Percentiles rank a stretch among this genome's conserved stretches.
phyloP scores from a whole-genome alignment of 192 early-diverging fungal species.

The Entomortierella chlamydospora region DNA sequence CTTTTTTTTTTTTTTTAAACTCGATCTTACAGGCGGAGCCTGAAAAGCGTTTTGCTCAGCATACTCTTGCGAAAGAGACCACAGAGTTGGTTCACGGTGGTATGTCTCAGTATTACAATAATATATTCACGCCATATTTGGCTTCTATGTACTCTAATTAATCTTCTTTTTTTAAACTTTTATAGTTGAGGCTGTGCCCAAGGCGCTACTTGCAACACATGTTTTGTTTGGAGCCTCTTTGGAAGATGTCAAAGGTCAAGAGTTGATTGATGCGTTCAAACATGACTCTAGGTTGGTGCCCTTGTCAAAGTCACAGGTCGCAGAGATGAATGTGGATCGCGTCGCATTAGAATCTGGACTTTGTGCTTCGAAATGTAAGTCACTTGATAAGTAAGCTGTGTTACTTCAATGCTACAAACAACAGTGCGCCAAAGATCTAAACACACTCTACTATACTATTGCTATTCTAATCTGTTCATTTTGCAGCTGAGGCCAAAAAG shows the following conservation, averaged over 20 bases:
- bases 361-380: slow-evolving; percentile 76
- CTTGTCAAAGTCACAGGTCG: slow-evolving; percentile 54
- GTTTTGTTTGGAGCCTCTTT: slow-evolving; percentile 80
- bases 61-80: slow-evolving; percentile 80
- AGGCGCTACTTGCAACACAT: slow-evolving; percentile 77
- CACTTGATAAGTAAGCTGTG: background rate
- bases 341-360: slow-evolving; percentile 71
- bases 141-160: background rate
- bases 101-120: slow-evolving; percentile 22
- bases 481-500: slow-evolving; percentile 79
- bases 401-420: too few relatives aligned
- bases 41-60: slow-evolving; percentile 79
- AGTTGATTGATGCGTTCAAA: slow-evolving; percentile 80
- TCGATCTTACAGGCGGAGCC: slow-evolving; percentile 67
- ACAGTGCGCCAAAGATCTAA: too few relatives aligned
- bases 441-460: too few relatives aligned
- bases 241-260: slow-evolving; percentile 55
- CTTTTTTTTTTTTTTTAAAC: too few relatives aligned
- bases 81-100: slow-evolving; percentile 92
- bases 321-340: slow-evolving; percentile 66
- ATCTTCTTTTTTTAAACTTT: slow-evolving; percentile 8
- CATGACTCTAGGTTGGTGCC: slow-evolving; percentile 67
- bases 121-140: background rate
- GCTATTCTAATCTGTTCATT: background rate
- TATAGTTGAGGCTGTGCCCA: slow-evolving; percentile 65